Percentiles rank a stretch among this genome's conserved stretches.
These are phyloP conservation scores for Phytophthora citrophthora DNA, from an alignment of 352 stramenopile species.

Conservation along the genomic window DNA sequence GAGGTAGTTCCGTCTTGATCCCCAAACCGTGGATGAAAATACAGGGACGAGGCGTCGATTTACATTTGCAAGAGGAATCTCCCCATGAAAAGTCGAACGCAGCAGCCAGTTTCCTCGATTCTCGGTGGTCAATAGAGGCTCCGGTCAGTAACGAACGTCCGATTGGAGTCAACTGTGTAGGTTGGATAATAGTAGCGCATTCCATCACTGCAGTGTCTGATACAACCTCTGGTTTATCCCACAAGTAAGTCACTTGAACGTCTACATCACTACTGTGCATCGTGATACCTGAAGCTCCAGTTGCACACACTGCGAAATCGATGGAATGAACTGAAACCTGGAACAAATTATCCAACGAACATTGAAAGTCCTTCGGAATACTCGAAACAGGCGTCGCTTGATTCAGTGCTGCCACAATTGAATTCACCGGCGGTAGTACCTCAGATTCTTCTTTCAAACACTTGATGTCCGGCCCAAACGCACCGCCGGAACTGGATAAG, in stretches of 20 bases:
- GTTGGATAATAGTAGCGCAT: neutral
- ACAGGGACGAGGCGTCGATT: conserved; percentile 7
- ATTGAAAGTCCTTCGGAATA: neutral
- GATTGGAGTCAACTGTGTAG: neutral
- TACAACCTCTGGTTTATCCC: neutral
- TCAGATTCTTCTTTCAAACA: conserved; percentile 14
- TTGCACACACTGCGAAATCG: conserved; percentile 5
- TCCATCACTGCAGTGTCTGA: neutral
- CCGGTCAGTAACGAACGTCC: neutral
- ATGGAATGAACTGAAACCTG: conserved; percentile 3
- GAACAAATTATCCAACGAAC: neutral
- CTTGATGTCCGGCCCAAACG: neutral
- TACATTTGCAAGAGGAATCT: conserved; percentile 7
- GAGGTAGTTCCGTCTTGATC: neutral
- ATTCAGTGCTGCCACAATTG: conserved; percentile 9
- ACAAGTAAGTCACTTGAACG: conserved; percentile 1
- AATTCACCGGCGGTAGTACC: conserved; percentile 3
- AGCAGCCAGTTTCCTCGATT: conserved; percentile 2
- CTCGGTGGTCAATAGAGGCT: neutral
- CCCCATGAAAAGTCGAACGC: conserved; percentile 5
- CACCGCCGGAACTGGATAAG: neutral
- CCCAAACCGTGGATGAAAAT: conserved; percentile 17
- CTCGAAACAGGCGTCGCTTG: neutral
- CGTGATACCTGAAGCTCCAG: conserved; percentile 10
- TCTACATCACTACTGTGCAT: conserved; percentile 13